Evolutionary conservation across 2,329 filamentous ascomycete species (phyloP).

Genomic region (Monilinia fructicola): DNA sequence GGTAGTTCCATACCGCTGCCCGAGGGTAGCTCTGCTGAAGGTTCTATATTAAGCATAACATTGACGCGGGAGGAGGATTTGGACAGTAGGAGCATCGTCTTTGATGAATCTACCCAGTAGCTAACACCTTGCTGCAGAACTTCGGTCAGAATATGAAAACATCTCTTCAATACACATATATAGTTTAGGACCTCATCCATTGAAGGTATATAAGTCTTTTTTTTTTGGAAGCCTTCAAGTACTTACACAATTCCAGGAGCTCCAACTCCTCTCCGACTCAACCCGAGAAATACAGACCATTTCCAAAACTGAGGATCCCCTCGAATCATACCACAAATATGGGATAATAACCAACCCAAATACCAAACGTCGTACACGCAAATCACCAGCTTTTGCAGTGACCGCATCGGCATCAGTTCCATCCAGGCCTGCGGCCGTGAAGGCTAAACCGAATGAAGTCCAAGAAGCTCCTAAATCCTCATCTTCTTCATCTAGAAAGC

Average conservation of each 20-base stretch:
- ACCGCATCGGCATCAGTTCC: slow-evolving; percentile 27
- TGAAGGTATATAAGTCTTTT: slow-evolving; percentile 52
- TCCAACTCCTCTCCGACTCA: slow-evolving; percentile 70
- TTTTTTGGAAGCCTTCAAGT: slow-evolving; percentile 4
- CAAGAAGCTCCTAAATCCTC: slow-evolving; percentile 27
- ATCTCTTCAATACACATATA: slow-evolving; percentile 83
- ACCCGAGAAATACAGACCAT: slow-evolving; percentile 61
- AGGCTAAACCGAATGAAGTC: slow-evolving; percentile 21
- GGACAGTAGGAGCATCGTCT: slow-evolving; percentile 51
- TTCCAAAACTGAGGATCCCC: slow-evolving; percentile 57
- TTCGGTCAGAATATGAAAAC: slow-evolving; percentile 66
- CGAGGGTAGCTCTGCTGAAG: slow-evolving; percentile 51
- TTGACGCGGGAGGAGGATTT: slow-evolving; percentile 73
- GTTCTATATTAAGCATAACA: slow-evolving; percentile 59
- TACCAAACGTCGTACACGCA: slow-evolving; percentile 51
- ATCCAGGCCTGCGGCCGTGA: slow-evolving; percentile 25
- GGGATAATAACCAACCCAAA: slow-evolving; percentile 74
- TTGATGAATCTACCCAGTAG: neutral
- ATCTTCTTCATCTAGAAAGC: slow-evolving; percentile 20
- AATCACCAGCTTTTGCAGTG: slow-evolving; percentile 37
- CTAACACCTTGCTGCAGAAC: slow-evolving; percentile 49
- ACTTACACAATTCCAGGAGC: slow-evolving; percentile 45
- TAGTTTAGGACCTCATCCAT: slow-evolving; percentile 69
- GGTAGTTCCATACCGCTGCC: slow-evolving; percentile 61
- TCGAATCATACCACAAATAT: slow-evolving; percentile 60